Conservation (phyloP, 345 rosid genomes). For the Melastoma malabathricum region DNA sequence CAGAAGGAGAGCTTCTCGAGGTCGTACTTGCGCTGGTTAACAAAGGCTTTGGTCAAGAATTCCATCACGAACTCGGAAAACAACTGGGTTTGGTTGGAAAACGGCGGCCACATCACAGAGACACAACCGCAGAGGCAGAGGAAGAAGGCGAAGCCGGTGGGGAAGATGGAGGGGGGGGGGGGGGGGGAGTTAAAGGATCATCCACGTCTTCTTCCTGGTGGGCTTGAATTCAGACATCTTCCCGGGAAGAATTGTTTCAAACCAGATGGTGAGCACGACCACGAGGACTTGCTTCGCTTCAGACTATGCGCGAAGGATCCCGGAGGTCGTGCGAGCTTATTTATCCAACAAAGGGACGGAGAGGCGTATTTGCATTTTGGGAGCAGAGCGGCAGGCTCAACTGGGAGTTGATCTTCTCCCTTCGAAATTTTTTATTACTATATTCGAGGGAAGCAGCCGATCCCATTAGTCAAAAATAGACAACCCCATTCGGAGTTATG, state of each 20-base stretch:
- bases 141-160: too few relatives aligned
- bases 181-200: conserved; percentile 16
- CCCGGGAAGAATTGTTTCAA: background rate
- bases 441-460: too few relatives aligned
- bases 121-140: background rate
- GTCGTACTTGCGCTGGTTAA: conserved; percentile 35
- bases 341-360: too few relatives aligned
- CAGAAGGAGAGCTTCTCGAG: conserved; percentile 53
- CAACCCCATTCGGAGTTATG: too few relatives aligned
- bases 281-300: conserved; percentile 1
- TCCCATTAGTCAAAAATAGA: too few relatives aligned
- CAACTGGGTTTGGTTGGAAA: conserved; percentile 2
- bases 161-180: background rate
- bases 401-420: too few relatives aligned
- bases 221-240: conserved; percentile 21
- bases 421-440: too few relatives aligned
- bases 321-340: too few relatives aligned
- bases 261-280: too few relatives aligned
- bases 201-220: conserved; percentile 33
- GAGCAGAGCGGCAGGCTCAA: too few relatives aligned
- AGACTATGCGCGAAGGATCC: conserved; percentile 7
- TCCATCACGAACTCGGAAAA: conserved; percentile 30
- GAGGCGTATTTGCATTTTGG: too few relatives aligned
- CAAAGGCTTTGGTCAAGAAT: conserved; percentile 17
- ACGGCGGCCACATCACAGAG: background rate